Base-by-base conservation (phyloP, 2,329 filamentous ascomycete genomes). In the Penicillium sp. region DNA sequence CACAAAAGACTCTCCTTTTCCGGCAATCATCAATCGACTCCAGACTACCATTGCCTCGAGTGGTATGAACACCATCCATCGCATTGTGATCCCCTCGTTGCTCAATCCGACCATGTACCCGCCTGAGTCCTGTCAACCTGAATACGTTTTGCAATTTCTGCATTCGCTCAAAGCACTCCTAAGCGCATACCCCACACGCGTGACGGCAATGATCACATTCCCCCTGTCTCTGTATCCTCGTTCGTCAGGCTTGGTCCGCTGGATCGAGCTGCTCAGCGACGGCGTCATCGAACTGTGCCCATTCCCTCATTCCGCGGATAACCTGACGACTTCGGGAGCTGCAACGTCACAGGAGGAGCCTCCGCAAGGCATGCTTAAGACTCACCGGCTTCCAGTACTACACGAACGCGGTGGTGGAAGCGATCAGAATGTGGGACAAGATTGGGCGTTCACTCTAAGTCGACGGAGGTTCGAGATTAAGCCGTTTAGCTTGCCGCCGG, bases 371-470 rank as follows among this genome's bases (percentile, higher is more conserved):
- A 84, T 97, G 72, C 75, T 97, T 15, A 89, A 86, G 55, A 84
- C 95, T 0, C 90, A 96, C 69, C 87, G 87, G 47, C 73, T 97
- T 29, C 93, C 94, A 0, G 79, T 96, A 0, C 87, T 90, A 59
- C 90, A 95, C 53, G 93, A 97, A 68, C 90, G 89, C 60, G 93
- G 94, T 1, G 91, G 91, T 2, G 91, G 90, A 12, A 87, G 85
- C 8, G 81, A 83, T 32, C 83, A 83, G 51, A 85, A 85, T 56
- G 81, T 87, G 47, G 86, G 89, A 20, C 90, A 96, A 65, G 91
- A 97, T 72, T 82, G 96, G 72, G 91, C 91, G 4, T 99, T 99
- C 70, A 92, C 86, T 54, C 75, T 99, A 45, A 96, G 91, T 69
- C 81, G 90, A 63, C 86, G 83, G 62, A 92, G 90, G 45, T 85